Conservation (phyloP, 345 rosid species). For the Stellera chamaejasme region DNA sequence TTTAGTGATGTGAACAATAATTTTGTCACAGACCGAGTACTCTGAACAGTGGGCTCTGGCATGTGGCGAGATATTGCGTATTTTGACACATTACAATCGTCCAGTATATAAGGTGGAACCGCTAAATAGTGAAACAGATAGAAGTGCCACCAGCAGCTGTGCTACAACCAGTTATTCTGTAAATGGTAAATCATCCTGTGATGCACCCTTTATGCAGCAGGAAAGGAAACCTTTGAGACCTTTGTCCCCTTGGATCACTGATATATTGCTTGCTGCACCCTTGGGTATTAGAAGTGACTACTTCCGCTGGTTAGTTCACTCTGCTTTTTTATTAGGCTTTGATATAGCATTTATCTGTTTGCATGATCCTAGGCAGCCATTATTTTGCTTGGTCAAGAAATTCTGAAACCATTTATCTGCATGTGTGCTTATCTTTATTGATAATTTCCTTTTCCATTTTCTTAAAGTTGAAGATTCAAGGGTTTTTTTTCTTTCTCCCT, state of each 20-base stretch:
- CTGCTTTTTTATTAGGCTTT: neutral
- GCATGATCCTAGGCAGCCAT: neutral
- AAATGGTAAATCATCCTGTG: constrained; percentile 34
- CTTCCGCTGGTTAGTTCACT: constrained; percentile 78
- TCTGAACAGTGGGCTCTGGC: constrained; percentile 99
- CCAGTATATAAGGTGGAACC: constrained; percentile 78
- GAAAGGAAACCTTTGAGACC: constrained; percentile 94
- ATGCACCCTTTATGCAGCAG: constrained; percentile 34
- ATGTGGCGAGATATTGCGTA: constrained; percentile 91
- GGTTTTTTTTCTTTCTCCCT: too few species aligned
- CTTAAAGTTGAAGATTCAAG: too few species aligned
- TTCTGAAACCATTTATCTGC: too few species aligned
- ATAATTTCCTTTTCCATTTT: too few species aligned
- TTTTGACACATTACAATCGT: constrained; percentile 94
- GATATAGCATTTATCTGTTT: too few species aligned
- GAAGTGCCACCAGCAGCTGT: constrained; percentile 33
- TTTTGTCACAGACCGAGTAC: constrained; percentile 61
- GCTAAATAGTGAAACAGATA: constrained; percentile 45
- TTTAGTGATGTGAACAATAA: neutral
- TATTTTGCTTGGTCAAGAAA: too few species aligned
- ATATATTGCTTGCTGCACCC: constrained; percentile 90
- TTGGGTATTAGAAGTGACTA: constrained; percentile 92
- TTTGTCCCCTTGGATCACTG: constrained; percentile 93
- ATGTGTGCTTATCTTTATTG: too few species aligned
- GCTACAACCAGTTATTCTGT: constrained; percentile 35